Evolutionary conservation across 352 stramenopile genomes (phyloP), one percentile per base, ranked within the genome.

Genomic region (Globisporangium nunn): DNA sequence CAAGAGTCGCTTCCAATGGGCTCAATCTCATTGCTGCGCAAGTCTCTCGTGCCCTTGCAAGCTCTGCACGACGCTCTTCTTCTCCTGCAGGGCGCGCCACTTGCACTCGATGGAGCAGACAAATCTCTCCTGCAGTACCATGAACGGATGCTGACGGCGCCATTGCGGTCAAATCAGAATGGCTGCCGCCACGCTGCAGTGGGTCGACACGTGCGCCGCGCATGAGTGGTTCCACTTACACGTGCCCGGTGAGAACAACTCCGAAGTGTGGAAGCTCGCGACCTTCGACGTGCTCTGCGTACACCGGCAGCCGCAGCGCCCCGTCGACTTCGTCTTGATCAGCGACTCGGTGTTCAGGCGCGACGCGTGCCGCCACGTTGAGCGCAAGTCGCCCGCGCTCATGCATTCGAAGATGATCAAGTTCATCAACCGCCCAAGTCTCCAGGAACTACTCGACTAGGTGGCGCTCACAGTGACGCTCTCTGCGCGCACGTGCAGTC

Each of bases 361-460:
- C n/a, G 64, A 83, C 33, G 76, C 76, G 6, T 84, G 76, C 53
- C 65, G 72, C 6, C 63, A 67, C 50, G 57, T 81, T 50, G 71
- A 77, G 44, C 43, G 59, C 28, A 68, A 70, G n/a, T 66, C 64
- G 2, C 63, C 65, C 0, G 46, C 58, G 1, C 61, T 74, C 52
- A 44, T 84, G 6, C 54, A 73, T 33, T 67, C 64, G 56, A 87
- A 87, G 58, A 84, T 74, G 46, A 62, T 87, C 61, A 84, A 84
- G 52, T 65, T 79, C 17, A 58, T 84, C 29, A 72, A 84, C 2
- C 53, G 66, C 10, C 76, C 76, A 14, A 70, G 62, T 51, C 45
- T 81, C 15, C 52, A 66, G 18, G 76, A 87, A 49, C 50, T 87
- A 6, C n/a, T 72, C 10, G 66, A 82, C 41, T 63, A 87, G 37